A percentile compares a stretch with the other conserved stretches of the same genome.
phyloP scores from a whole-genome alignment of 345 rosid species.

The Aquilaria malaccensis region DNA sequence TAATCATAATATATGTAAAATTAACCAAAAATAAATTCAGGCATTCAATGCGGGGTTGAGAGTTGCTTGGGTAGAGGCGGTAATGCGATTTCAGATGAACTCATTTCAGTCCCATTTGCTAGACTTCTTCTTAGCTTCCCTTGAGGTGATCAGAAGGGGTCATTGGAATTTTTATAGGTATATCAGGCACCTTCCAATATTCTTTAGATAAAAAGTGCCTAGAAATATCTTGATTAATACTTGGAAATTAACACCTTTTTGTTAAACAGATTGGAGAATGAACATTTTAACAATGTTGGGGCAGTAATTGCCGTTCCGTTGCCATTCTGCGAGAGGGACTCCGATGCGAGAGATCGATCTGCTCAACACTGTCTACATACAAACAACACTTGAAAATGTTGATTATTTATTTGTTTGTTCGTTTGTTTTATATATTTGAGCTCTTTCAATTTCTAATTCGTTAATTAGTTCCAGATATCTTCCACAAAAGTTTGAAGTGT shows the following conservation, averaged over 20 bases:
- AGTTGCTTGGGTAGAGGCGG: slow-evolving; percentile 71
- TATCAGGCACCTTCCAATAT: background rate
- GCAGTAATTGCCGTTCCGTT: slow-evolving; percentile 73
- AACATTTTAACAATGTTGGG: slow-evolving; percentile 74
- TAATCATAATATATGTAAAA: too few species aligned
- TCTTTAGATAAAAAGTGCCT: background rate
- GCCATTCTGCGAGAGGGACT: slow-evolving; percentile 61
- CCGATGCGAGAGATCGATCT: slow-evolving; percentile 30
- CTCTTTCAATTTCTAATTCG: too few species aligned
- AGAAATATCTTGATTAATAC: background rate
- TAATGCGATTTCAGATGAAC: slow-evolving; percentile 39
- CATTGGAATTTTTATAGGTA: slow-evolving; percentile 95
- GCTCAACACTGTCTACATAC: too few species aligned
- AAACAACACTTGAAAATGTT: too few species aligned
- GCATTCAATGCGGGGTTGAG: slow-evolving; percentile 56
- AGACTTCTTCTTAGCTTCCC: slow-evolving; percentile 67
- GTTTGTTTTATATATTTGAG: too few species aligned
- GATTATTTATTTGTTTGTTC: too few species aligned
- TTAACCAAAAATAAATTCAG: slow-evolving; percentile 20
- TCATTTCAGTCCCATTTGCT: slow-evolving; percentile 46
- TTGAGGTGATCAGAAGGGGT: slow-evolving; percentile 76
- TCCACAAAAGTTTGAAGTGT: too few species aligned
- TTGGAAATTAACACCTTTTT: background rate
- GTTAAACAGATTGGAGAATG: slow-evolving; percentile 64
- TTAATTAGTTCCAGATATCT: too few species aligned